Evolutionary conservation across 257 asterid species (phyloP), one percentile per base, ranked within the genome.

Genomic region (Lycium barbarum): DNA sequence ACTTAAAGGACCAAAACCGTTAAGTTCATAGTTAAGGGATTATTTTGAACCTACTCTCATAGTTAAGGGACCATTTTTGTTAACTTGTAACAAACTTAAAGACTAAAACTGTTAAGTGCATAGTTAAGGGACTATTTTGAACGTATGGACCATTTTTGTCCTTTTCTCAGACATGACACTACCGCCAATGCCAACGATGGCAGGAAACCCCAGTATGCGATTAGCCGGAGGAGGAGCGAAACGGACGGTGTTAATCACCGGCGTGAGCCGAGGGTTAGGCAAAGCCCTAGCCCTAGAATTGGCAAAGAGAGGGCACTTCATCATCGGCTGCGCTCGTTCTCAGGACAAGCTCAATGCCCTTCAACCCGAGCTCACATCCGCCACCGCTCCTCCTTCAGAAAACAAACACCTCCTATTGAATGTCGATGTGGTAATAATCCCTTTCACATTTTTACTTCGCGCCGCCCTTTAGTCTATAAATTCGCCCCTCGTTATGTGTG

Each of bases 311-410:
- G 99, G 98, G 26, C 98, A 96, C 92, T 88, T 92, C 74, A 89
- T 96, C 82, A 91, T 96, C 65, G 99, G 99, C 82, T 96, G 99
- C 93, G 90, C 98, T 54, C 98, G 99, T 87, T 87, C 98, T 61
- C 86, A 86, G 83, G 99, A 95, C 1, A 91, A 91, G 86, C 95
- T 95, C 70, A 76, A 92, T 18, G 84, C 97, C 58, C 94, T 96
- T 55, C 93, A 91, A 63, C 65, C 96, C 45, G 99, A 96, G 80
- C 97, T 96, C 83, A 84, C 88, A 45, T 62, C 94, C 43, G 88
- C 88, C 78, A 89, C 96, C 49, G 49, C 51, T 72, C 83, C 84
- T 12, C 40, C 81, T 36, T 40, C 89, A 2, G 87, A 84, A 14
- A 63, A 81, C 84, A 90, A 87, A 59, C 98, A 96, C 87, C 85